These are phyloP conservation scores for Pseudogymnoascus sp. DNA, from an alignment of 2,329 filamentous ascomycete genomes.

Conservation along the genomic window DNA sequence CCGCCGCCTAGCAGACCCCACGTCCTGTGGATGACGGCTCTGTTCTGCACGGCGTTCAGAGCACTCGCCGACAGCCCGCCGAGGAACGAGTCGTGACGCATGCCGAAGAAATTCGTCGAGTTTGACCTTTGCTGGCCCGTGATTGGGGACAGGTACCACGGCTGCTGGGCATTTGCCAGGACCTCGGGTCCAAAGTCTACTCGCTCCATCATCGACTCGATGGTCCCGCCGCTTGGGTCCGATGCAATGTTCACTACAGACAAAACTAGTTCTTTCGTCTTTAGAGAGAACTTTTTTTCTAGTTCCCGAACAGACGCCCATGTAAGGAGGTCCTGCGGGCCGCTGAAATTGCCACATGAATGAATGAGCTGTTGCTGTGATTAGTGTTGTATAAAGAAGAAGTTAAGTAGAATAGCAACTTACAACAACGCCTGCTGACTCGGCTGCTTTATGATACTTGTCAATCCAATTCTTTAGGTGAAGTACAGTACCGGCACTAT, in stretches of 20 bases:
- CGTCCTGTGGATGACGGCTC: slow-evolving; percentile 51
- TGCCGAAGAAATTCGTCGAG: slow-evolving; percentile 42
- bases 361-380: not conserved
- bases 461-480: slow-evolving; percentile 16
- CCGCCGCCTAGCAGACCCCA: slow-evolving; percentile 50
- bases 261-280: not conserved
- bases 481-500: slow-evolving; percentile 11
- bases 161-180: not conserved
- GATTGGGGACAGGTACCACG: slow-evolving; percentile 3
- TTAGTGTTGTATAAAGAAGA: not conserved
- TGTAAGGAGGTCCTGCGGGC: not conserved
- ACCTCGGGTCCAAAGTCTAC: not conserved
- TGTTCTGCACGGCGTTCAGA: slow-evolving; percentile 42
- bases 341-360: not conserved
- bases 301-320: not conserved
- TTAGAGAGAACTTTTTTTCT: not conserved
- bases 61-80: slow-evolving; percentile 48
- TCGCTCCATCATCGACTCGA: not conserved
- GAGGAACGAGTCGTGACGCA: slow-evolving; percentile 44
- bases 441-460: slow-evolving; percentile 20
- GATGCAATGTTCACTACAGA: not conserved
- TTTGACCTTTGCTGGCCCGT: slow-evolving; percentile 30
- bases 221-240: not conserved
- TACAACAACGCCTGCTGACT: slow-evolving; percentile 18
- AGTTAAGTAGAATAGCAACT: not conserved